phyloP scores from a whole-genome alignment of 1,284 basidiomycete genomes.

The Malassezia dermatis region DNA sequence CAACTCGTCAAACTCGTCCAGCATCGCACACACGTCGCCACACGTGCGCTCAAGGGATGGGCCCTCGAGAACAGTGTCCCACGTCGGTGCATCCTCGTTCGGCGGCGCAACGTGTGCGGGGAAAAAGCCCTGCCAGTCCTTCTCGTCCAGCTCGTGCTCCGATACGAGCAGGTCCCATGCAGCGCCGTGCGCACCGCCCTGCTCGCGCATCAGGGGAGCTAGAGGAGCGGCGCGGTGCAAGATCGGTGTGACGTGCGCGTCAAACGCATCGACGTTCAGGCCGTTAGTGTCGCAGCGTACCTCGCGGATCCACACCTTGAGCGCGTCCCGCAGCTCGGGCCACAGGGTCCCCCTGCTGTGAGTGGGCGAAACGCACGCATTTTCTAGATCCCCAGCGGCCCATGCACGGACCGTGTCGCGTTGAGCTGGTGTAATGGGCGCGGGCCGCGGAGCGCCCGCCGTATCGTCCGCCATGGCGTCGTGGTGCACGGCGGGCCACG shows the following conservation, averaged over 20 bases:
- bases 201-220: constrained; percentile 7
- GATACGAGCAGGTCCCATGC: constrained; percentile 5
- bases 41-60: background rate
- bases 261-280: background rate
- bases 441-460: background rate
- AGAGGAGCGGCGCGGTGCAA: constrained; percentile 12
- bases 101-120: constrained; percentile 6
- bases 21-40: constrained; percentile 5
- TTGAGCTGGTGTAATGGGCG: background rate
- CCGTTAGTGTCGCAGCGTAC: background rate
- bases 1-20: constrained; percentile 20
- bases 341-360: background rate
- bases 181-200: background rate
- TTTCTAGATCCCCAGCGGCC: background rate
- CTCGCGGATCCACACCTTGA: background rate
- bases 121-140: constrained; percentile 11
- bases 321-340: background rate
- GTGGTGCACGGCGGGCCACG: background rate
- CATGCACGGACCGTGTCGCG: background rate
- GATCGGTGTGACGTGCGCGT: background rate
- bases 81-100: background rate
- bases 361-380: background rate
- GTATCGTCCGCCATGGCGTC: background rate
- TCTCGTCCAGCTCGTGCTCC: constrained; percentile 1
- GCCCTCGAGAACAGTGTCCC: constrained; percentile 7